phyloP scores from a whole-genome alignment of 2,329 filamentous ascomycete species.

The Hypoxylon sp. region DNA sequence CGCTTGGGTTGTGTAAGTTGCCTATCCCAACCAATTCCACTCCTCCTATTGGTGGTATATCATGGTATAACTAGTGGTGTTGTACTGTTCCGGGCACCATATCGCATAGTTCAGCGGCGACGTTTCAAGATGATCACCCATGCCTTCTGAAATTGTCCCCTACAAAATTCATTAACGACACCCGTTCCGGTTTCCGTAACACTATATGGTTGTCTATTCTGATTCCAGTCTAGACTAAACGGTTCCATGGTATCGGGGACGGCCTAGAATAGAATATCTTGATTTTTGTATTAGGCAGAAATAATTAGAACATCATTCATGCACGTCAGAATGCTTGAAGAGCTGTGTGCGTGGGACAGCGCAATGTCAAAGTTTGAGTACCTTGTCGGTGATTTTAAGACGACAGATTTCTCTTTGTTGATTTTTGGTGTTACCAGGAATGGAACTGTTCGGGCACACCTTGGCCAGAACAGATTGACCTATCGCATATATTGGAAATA shows the following conservation, averaged over 20 bases:
- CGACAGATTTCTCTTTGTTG: conserved; percentile 23
- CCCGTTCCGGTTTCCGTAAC: conserved; percentile 32
- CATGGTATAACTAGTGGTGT: conserved; percentile 28
- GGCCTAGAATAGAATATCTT: conserved; percentile 45
- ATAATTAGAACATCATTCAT: conserved; percentile 30
- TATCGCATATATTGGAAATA: conserved; percentile 26
- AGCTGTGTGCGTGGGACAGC: conserved; percentile 17
- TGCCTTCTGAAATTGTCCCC: conserved; percentile 29
- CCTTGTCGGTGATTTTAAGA: conserved; percentile 36
- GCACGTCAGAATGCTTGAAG: conserved; percentile 39
- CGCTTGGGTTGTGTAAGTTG: conserved; percentile 40
- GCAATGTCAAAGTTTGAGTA: conserved; percentile 15
- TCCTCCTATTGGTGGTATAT: conserved; percentile 39
- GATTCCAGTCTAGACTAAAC: conserved; percentile 42
- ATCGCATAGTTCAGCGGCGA: conserved; percentile 22
- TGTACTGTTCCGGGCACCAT: conserved; percentile 29
- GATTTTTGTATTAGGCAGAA: conserved; percentile 43
- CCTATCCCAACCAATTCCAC: conserved; percentile 23
- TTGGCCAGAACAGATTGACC: conserved; percentile 33
- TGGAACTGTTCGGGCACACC: conserved; percentile 26
- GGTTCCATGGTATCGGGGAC: conserved; percentile 47
- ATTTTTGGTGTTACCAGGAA: conserved; percentile 42
- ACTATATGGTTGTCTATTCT: conserved; percentile 37
- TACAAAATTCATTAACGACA: conserved; percentile 29
- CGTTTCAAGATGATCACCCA: conserved; percentile 43